Evolutionary conservation across 257 asterid genomes (phyloP), one percentile per base, ranked within the genome.

Genomic region (Solanum sitiens): DNA sequence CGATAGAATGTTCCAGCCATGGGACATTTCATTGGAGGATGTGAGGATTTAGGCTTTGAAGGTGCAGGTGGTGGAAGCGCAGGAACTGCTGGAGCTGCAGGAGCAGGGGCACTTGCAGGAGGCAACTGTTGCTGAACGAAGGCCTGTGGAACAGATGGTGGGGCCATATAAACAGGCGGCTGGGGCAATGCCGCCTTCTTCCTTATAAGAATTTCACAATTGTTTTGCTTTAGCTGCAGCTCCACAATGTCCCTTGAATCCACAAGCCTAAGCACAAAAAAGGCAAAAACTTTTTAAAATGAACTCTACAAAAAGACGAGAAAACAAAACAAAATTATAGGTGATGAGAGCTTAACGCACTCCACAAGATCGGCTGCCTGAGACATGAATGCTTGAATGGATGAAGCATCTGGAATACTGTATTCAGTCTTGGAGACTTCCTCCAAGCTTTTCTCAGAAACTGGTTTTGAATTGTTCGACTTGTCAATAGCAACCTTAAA

Each of bases 1-100:
- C 94, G 92, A 83, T 93, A 93, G 86, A 94, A 92, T 83, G 87
- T 94, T 88, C 98, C 98, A 13, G 98, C 93, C 96, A 93, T 93
- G 33, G 98, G 98, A 83, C 94, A 92, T 87, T 90, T 92, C 74
- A 94, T 88, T 87, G 96, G 94, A 79, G 98, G 98, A 85, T 90
- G 93, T 32, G 95, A 90, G 10, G 95, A 93, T 83, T 91, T 92
- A 35, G 94, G 92, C 70, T 87, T 91, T 56, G 91, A n/a, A 50
- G 94, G 93, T 21, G 93, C 89, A 27, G 89, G 88, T 30, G 90
- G 89, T 9, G 93, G 80, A 15, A 83, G 89, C 39, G 91, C 33
- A 53, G 90, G 73, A 2, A 67, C 85, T 61, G 92, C 32, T 23
- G 92, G 77, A 2, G 72, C 85, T 50, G 92, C 32, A 27, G 92